These are phyloP conservation scores for Magnolia kwangsiensis DNA, from an alignment of 164 flowering plant species.

Conservation along the genomic window DNA sequence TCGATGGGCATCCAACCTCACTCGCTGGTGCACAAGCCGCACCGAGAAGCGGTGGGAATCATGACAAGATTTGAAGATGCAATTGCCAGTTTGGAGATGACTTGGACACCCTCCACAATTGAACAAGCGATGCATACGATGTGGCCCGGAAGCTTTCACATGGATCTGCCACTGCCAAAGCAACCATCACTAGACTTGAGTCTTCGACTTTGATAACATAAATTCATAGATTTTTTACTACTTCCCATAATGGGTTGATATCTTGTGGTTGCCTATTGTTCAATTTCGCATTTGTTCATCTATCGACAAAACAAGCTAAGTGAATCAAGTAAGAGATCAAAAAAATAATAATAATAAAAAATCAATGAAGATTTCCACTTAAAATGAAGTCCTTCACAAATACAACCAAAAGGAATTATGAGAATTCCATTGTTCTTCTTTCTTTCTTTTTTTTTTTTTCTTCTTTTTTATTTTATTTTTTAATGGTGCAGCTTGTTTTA, in stretches of 20 bases:
- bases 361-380: too few relatives aligned
- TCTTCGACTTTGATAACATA: slow-evolving; percentile 42
- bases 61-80: slow-evolving; percentile 22
- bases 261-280: slow-evolving; percentile 10
- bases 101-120: slow-evolving; percentile 15
- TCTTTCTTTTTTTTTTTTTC: too few relatives aligned
- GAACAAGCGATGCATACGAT: slow-evolving; percentile 27
- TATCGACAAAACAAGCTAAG: slow-evolving; percentile 10
- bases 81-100: slow-evolving; percentile 14
- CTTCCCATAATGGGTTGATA: not conserved
- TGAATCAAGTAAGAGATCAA: slow-evolving; percentile 9
- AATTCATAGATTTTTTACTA: slow-evolving; percentile 4
- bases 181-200: slow-evolving; percentile 39
- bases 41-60: slow-evolving; percentile 16
- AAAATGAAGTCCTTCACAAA: too few relatives aligned
- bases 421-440: not conserved
- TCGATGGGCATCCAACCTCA: slow-evolving; percentile 36
- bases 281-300: slow-evolving; percentile 11
- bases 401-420: not conserved
- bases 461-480: too few relatives aligned
- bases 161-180: slow-evolving; percentile 15
- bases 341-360: slow-evolving; percentile 2
- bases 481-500: not conserved
- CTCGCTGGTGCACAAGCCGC: slow-evolving; percentile 25
- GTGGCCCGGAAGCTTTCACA: slow-evolving; percentile 50